Base-by-base conservation (phyloP, 1,139 yeast species). In the Suhomyces atakaporum region DNA sequence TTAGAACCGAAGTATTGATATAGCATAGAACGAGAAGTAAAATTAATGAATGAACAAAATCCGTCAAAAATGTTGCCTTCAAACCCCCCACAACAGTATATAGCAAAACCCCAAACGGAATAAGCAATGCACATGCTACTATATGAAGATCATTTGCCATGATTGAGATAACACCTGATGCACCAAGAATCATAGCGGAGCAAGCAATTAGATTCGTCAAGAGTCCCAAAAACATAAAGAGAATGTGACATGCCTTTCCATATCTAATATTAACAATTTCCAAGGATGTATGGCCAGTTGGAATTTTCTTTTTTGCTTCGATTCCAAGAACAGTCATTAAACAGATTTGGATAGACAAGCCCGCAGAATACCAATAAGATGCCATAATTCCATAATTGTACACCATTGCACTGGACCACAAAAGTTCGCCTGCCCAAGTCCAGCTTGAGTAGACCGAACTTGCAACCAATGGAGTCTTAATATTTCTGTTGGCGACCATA, bases 71-170 rank as follows among this genome's bases (percentile, higher is more conserved):
- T 2, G 73, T 67, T 9, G 73, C 66, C 40, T 63, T 65, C 38
- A 68, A 55, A 2, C 73, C 73, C 16, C 72, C 73, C 39, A 63
- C 60, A 11, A 61, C 51, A 3, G 73, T 66, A 44, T 64, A 64
- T 24, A 60, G 39, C 25, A 63, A 43, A 11, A 65, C 69, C 5
- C 69, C 68, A 44, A 64, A 60, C 11, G 69, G 69, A 33, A 64
- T 59, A 33, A 65, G 51, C 56, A 62, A 50, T 7, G 63, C 54
- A 30, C 61, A 52, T 8, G 66, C 66, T 23, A 54, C 66, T 32
- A 58, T 54, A 34, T 65, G 61, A 30, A 64, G 45, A 35, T 62
- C 56, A 22, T 63, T 67, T 25, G 66, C 58, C 36, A 65, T 57
- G 9, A 58, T 54, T 3, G 66, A 57, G 24, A 66, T 60, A 5